Conservation (phyloP, 805 yeast genomes). For the Spathaspora passalidarum region DNA sequence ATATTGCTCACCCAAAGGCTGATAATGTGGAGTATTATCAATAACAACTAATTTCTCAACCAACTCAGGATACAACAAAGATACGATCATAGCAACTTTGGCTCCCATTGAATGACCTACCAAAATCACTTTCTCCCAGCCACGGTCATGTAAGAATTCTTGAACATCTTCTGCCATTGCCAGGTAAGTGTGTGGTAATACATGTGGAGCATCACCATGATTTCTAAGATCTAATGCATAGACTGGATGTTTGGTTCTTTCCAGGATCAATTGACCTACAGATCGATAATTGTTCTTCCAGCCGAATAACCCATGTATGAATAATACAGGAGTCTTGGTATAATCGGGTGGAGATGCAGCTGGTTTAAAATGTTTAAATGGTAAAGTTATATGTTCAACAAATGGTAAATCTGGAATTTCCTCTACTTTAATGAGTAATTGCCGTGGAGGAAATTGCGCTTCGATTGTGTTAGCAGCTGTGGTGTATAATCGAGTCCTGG, state of each 20-base stretch:
- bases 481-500: background rate
- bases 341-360: constrained; percentile 3
- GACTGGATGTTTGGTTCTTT: constrained; percentile 28
- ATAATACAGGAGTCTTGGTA: constrained; percentile 31
- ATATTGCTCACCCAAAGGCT: constrained; percentile 34
- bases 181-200: constrained; percentile 42
- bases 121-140: constrained; percentile 17
- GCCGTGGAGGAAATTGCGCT: background rate
- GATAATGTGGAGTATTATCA: constrained; percentile 45
- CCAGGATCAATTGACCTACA: constrained; percentile 33
- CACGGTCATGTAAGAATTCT: constrained; percentile 19
- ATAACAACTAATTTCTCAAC: constrained; percentile 44
- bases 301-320: constrained; percentile 58
- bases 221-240: constrained; percentile 51
- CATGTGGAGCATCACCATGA: constrained; percentile 51
- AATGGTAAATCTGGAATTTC: constrained; percentile 4
- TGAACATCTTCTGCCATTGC: constrained; percentile 43
- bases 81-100: constrained; percentile 48
- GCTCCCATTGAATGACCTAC: constrained; percentile 66
- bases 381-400: constrained; percentile 7
- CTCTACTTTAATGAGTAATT: background rate
- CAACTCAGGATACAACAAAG: constrained; percentile 38
- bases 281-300: constrained; percentile 41
- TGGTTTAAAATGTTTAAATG: constrained; percentile 10
- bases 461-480: background rate